Conservation (phyloP, 129 eudicot species). For the Pulicaria dysenterica region DNA sequence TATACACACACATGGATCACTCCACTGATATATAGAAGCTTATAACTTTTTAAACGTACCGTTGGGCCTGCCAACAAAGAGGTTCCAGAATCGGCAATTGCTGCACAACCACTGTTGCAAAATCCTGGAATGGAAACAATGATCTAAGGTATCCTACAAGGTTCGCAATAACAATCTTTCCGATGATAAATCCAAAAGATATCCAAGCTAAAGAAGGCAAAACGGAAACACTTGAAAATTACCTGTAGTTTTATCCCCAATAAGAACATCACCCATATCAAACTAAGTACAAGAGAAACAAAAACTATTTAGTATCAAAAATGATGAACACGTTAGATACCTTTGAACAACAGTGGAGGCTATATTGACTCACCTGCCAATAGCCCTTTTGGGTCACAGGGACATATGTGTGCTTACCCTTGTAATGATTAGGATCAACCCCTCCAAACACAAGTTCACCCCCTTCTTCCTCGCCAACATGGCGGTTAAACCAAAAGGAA, state of each 20-base stretch:
- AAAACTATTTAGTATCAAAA: slow-evolving; percentile 23
- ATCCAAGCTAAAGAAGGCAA: slow-evolving; percentile 3
- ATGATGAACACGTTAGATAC: slow-evolving; percentile 10
- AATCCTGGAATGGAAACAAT: slow-evolving; percentile 57
- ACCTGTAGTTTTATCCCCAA: slow-evolving; percentile 85
- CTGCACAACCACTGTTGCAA: slow-evolving; percentile 83
- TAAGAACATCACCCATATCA: slow-evolving; percentile 89
- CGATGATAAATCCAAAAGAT: neutral
- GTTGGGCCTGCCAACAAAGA: slow-evolving; percentile 98
- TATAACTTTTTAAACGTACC: slow-evolving; percentile 44
- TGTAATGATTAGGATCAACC: slow-evolving; percentile 83
- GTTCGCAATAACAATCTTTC: slow-evolving; percentile 14
- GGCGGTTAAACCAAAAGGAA: slow-evolving; percentile 95
- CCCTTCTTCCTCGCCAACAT: slow-evolving; percentile 76
- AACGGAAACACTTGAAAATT: slow-evolving; percentile 17
- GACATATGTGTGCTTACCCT: slow-evolving; percentile 86
- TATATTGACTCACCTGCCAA: slow-evolving; percentile 75
- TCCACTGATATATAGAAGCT: slow-evolving; percentile 5
- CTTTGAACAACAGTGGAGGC: neutral
- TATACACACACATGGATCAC: too few species aligned
- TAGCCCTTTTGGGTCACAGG: slow-evolving; percentile 93
- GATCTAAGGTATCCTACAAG: slow-evolving; percentile 14
- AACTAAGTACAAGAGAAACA: slow-evolving; percentile 57
- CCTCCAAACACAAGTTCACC: slow-evolving; percentile 98
- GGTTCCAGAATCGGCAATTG: slow-evolving; percentile 99